phyloP scores from a whole-genome alignment of 306 rosid species.

The Vigna nakashimae region DNA sequence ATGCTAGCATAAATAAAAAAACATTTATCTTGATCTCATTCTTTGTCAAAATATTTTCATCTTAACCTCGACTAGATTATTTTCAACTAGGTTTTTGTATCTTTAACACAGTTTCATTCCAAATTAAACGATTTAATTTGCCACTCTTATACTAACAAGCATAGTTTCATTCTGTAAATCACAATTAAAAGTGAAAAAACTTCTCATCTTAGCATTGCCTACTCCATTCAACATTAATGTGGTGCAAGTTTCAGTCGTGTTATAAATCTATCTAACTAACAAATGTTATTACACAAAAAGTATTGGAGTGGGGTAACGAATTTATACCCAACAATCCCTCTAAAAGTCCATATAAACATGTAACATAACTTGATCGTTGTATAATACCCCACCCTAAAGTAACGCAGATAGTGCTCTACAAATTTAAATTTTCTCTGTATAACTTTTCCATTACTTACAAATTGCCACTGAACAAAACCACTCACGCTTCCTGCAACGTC shows the following conservation, averaged over 20 bases:
- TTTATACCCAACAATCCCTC: slow-evolving; percentile 16
- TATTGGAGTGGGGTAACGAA: slow-evolving; percentile 30
- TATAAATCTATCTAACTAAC: slow-evolving; percentile 8
- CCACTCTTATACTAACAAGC: not conserved
- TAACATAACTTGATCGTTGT: slow-evolving; percentile 1
- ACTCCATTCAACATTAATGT: slow-evolving; percentile 29
- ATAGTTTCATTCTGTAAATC: slow-evolving; percentile 19
- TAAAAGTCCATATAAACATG: not conserved
- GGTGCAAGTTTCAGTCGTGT: slow-evolving; percentile 13
- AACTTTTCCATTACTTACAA: slow-evolving; percentile 34
- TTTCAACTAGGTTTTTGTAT: too few species aligned
- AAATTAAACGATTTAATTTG: not conserved
- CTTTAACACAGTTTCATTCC: too few species aligned
- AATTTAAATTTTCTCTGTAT: slow-evolving; percentile 24
- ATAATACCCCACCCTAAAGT: slow-evolving; percentile 1
- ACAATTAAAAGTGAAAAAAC: slow-evolving; percentile 4
- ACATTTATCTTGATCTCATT: too few species aligned
- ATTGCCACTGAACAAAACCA: not conserved
- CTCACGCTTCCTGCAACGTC: slow-evolving; percentile 49
- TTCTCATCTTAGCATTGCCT: slow-evolving; percentile 5
- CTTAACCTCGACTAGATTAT: too few species aligned
- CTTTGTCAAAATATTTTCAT: too few species aligned
- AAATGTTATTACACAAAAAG: not conserved
- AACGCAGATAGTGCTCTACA: slow-evolving; percentile 16
- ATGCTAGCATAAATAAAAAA: too few species aligned